Evolutionary conservation across 2,329 filamentous ascomycete species (phyloP), one percentile per base, ranked within the genome.

Genomic region (Fusarium sp.): DNA sequence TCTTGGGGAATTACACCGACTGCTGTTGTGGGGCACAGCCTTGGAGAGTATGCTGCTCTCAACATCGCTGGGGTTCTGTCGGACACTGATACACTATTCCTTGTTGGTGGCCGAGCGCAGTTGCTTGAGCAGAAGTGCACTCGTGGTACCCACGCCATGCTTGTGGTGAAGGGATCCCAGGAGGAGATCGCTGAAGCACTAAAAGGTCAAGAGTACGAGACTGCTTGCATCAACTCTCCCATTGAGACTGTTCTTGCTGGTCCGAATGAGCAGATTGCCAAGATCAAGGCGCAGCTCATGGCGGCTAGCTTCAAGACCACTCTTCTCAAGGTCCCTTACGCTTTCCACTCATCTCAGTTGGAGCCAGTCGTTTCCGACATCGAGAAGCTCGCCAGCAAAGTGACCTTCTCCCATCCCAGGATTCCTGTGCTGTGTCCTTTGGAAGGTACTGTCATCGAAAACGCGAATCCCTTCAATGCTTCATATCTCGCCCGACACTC

Each of bases 211-310:
- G 81, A 63, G 2, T 80, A 83, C 45, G 81, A 83, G 60, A 63
- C 75, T 10, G 72, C 91, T 3, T 94, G 92, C 81, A 86, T 92
- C 78, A 94, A 94, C 77, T 87, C 88, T 0, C 88, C 88, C 0
- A 83, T 87, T 42, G 89, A 91, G 76, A 91, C 88, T 38, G 91
- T 93, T 9, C 45, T 79, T 14, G 76, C 75, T n/a, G 78, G 77
- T 0, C 54, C 63, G 1, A 64, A 66, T 14, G 58, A 69, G 0
- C 65, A 74, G 5, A 63, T 79, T 2, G 47, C 62, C 8, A 48
- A 42, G 9, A 31, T 74, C 18, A 66, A 66, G 22, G 64, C 71
- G 0, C n/a, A 60, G 2, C 67, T 79, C 0, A 12, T 41, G 4
- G 17, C 64, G 3, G 73, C 70, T 9, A 54, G 22, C 20, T 60